phyloP scores from a whole-genome alignment of 108 stramenopile genomes.

The Nannochloropsis gaditana region DNA sequence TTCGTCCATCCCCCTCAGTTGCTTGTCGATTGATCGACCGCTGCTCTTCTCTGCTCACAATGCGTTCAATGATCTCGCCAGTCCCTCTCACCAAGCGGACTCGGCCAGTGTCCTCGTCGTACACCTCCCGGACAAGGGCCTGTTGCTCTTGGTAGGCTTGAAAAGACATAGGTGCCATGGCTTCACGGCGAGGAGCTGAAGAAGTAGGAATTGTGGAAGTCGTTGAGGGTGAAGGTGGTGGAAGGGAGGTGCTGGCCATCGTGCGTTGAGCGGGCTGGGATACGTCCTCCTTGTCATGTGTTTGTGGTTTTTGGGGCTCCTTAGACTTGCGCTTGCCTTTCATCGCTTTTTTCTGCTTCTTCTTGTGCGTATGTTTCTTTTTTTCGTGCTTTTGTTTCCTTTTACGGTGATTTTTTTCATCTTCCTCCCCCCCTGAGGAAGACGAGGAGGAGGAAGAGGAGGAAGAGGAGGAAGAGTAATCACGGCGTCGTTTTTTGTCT shows the following conservation, averaged over 20 bases:
- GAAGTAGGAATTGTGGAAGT: background rate
- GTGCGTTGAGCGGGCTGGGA: background rate
- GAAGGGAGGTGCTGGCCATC: background rate
- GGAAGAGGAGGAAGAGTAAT: background rate
- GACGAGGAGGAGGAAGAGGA: background rate
- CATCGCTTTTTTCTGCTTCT: conserved; percentile 21
- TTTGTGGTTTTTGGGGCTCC: conserved; percentile 9
- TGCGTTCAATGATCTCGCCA: conserved; percentile 83
- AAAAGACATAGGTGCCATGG: conserved; percentile 72
- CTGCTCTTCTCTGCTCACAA: conserved; percentile 71
- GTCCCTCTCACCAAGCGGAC: conserved; percentile 68
- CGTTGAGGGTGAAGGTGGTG: background rate
- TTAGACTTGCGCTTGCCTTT: background rate
- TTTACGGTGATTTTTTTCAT: background rate
- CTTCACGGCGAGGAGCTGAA: background rate
- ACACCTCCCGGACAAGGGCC: conserved; percentile 66
- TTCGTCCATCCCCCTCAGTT: conserved; percentile 66
- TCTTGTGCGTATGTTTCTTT: background rate
- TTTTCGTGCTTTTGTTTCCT: background rate
- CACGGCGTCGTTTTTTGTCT: background rate
- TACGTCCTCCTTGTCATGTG: conserved; percentile 7
- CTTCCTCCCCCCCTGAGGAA: background rate
- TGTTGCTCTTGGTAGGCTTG: conserved; percentile 70
- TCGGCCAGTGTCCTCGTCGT: conserved; percentile 72
- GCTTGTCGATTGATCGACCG: conserved; percentile 66